Evolutionary conservation across 2,329 filamentous ascomycete genomes (phyloP), one percentile per base, ranked within the genome.

Genomic region (Alternaria gansuensis): DNA sequence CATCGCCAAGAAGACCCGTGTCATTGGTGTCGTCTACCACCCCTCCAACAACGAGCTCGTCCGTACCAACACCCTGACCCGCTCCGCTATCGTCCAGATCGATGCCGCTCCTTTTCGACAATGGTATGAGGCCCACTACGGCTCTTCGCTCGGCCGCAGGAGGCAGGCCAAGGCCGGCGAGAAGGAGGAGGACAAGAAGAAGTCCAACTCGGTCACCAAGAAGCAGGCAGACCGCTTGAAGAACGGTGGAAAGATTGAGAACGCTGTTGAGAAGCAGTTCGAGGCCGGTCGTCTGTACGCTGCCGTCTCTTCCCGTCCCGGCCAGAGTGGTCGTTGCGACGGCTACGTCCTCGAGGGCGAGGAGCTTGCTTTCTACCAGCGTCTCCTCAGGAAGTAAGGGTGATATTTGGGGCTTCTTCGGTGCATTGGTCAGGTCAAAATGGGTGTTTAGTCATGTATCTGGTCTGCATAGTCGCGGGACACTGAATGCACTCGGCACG

Each of bases 121-220:
- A 86, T 99, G 95, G 95, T 99, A 96, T 85, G 95, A 99, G 89
- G 92, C 95, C 75, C 95, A 99, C 90, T 99, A 99, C 88, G 95
- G 95, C 80, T 87, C 92, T 83, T 76, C 86, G 76, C 81, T 99
- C 68, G 95, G 95, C 82, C 91, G 93, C 77, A 90, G 90, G 84
- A 92, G 93, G 84, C 93, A 97, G 87, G 87, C 89, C 82, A 93
- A 96, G 83, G 84, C 84, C 80, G 82, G 84, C 76, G 85, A 85
- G 75, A 87, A 87, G 80, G 80, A 85, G 68, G 80, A 92, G 83
- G 87, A 89, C 75, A 95, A 96, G 90, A 96, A 97, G 91, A 97
- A 97, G 91, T 93, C 89, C 87, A 96, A 96, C 86, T 85, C 88
- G 64, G 91, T 98, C 64, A 88, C 95, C 89, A 92, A 92, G 87